Evolutionary conservation across 805 yeast species (phyloP), one percentile per base, ranked within the genome.

Genomic region (Schizosaccharomyces osmophilus): DNA sequence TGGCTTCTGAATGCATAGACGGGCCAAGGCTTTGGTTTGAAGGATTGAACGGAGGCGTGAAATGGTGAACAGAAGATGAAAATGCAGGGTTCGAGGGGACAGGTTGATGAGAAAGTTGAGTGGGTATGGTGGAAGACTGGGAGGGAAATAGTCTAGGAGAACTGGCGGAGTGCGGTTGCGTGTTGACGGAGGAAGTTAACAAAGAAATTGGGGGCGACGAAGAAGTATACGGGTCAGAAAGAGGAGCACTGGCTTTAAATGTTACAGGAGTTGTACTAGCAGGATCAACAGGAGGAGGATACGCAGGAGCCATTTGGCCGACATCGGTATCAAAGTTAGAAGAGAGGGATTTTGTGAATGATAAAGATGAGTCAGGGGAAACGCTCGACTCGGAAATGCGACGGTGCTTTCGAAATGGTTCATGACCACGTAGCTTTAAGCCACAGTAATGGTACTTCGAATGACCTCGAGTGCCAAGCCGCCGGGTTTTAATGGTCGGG

Each of bases 371-470:
- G 11, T 24, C 36, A 29, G 57, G 57, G 17, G 36, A 24, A 24
- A 22, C 36, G 22, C 57, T 51, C 15, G 36, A 22, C 3, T 51
- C 36, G 11, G 51, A 45, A 15, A 45, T 19, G 13, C 19, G 22
- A 24, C 36, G 31, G 3, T 19, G 36, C 26, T 29, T 22, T 17
- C 57, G 57, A 51, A 51, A 51, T 17, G 36, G 26, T 8, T 51
- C 57, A 6, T 45, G 51, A 9, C 57, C 57, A 24, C 57, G 57
- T 15, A 57, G 60, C 64, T 76, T 77, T 61, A 88, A 75, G 2
- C 95, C 95, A 70, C 90, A 84, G 68, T 86, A 87, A 69, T 87
- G 94, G 70, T 88, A 88, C 68, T 84, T 84, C 24, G 90, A 82
- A 67, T 83, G 84, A 1, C 89, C 89, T 60, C 95, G 75, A 69